Percentiles rank a stretch among this genome's conserved stretches.
These are phyloP conservation scores for Symbiodinium pilosum DNA, from an alignment of 73 alveolate genomes.

Conservation along the genomic window DNA sequence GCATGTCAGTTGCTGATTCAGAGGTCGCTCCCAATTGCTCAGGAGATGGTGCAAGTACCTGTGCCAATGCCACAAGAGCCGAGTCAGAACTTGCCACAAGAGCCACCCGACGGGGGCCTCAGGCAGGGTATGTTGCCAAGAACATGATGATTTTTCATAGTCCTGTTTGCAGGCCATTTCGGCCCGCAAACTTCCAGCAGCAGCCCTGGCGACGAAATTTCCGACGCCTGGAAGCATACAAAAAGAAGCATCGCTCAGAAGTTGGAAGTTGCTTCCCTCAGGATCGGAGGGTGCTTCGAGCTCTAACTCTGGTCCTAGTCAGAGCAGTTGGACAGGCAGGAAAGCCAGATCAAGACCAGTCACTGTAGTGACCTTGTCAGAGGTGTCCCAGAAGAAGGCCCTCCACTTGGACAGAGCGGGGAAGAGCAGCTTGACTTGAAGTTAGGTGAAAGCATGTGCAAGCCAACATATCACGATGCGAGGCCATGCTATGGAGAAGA, in stretches of 20 bases:
- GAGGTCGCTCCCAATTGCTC: no score
- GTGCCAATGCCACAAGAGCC: not conserved
- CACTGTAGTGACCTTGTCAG: no score
- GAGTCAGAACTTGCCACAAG: not conserved
- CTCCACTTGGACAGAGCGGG: not conserved
- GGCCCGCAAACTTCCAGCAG: slow-evolving; percentile 1
- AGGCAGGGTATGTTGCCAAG: not conserved
- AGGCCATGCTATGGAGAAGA: not conserved
- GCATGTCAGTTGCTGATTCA: no score
- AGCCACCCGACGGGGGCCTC: not conserved
- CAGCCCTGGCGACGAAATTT: not conserved
- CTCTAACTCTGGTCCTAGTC: not conserved
- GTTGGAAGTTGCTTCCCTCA: not conserved
- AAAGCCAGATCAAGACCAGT: no score
- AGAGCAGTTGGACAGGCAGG: not conserved
- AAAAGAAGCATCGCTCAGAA: not conserved
- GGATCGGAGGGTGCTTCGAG: slow-evolving; percentile 4
- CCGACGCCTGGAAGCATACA: not conserved
- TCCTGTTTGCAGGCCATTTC: not conserved
- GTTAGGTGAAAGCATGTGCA: not conserved
- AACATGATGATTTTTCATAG: not conserved
- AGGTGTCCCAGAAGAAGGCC: slow-evolving; percentile 1
- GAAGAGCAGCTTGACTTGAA: not conserved
- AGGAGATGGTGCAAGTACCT: slow-evolving; percentile 12
- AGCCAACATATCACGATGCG: no score